Percentiles rank a stretch among this genome's conserved stretches.
Conservation (phyloP, 1,139 yeast genomes). For the Hansenula sp. region DNA sequence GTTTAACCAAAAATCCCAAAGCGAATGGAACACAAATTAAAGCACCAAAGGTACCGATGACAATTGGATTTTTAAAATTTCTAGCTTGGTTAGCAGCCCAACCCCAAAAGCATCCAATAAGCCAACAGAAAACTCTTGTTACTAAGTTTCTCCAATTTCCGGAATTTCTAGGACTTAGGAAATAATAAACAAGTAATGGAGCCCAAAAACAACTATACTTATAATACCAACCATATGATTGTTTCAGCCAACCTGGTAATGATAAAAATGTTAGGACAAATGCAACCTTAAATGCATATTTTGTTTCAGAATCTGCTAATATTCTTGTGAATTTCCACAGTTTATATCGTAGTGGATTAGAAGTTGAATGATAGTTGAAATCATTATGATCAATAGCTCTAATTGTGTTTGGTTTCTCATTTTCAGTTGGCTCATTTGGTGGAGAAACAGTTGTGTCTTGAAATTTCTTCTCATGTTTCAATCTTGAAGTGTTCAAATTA, state of each 20-base stretch:
- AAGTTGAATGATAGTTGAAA: slow-evolving; percentile 33
- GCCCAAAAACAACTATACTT: slow-evolving; percentile 40
- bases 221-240: slow-evolving; percentile 38
- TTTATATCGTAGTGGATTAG: slow-evolving; percentile 28
- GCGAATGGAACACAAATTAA: slow-evolving; percentile 31
- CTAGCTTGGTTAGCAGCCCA: slow-evolving; percentile 39
- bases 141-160: slow-evolving; percentile 36
- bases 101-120: slow-evolving; percentile 43
- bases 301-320: slow-evolving; percentile 34
- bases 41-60: slow-evolving; percentile 36
- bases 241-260: slow-evolving; percentile 39
- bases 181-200: slow-evolving; percentile 33
- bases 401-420: slow-evolving; percentile 13
- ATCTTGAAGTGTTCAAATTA: slow-evolving; percentile 37
- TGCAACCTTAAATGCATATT: slow-evolving; percentile 39
- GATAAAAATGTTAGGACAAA: slow-evolving; percentile 33
- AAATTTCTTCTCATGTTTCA: slow-evolving; percentile 8
- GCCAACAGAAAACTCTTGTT: slow-evolving; percentile 30
- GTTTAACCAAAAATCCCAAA: slow-evolving; percentile 29
- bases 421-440: slow-evolving; percentile 6
- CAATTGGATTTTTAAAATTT: slow-evolving; percentile 34
- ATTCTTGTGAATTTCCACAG: slow-evolving; percentile 34
- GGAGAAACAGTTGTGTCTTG: slow-evolving; percentile 7
- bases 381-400: slow-evolving; percentile 36
- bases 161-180: slow-evolving; percentile 37